Conservation (phyloP, 2,329 filamentous ascomycete species). For the Aureobasidium lini region DNA sequence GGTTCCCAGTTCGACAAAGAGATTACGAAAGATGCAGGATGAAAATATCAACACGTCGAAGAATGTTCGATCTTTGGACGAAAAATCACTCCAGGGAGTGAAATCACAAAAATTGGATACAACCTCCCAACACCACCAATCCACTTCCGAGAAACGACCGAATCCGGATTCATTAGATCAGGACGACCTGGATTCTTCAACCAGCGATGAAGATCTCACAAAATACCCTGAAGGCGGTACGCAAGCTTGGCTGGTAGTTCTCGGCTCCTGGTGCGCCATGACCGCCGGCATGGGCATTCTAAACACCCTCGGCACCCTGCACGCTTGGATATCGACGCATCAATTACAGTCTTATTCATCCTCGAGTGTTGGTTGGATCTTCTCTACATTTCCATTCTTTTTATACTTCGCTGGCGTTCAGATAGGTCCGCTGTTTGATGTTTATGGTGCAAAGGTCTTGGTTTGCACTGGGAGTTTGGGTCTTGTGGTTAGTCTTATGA, state of each 20-base stretch:
- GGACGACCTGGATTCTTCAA: no score
- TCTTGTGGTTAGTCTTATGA: slow-evolving; percentile 39
- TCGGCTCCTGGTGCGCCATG: slow-evolving; percentile 62
- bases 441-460: slow-evolving; percentile 53
- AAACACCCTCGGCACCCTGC: slow-evolving; percentile 22
- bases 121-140: no score
- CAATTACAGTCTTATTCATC: slow-evolving; percentile 19
- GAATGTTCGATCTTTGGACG: no score
- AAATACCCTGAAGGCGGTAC: slow-evolving; percentile 72
- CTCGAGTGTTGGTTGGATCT: slow-evolving; percentile 24
- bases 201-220: slow-evolving; percentile 23
- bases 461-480: slow-evolving; percentile 59
- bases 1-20: no score
- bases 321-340: slow-evolving; percentile 19
- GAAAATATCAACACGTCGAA: no score
- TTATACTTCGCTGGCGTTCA: slow-evolving; percentile 22
- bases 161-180: no score
- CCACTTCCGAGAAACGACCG: no score
- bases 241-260: slow-evolving; percentile 72
- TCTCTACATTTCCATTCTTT: slow-evolving; percentile 23
- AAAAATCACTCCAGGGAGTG: no score
- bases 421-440: slow-evolving; percentile 33
- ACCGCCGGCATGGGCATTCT: slow-evolving; percentile 51
- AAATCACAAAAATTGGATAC: no score
- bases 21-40: no score